phyloP scores from a whole-genome alignment of 768 basidiomycete genomes.

The Sarcodon sp. region DNA sequence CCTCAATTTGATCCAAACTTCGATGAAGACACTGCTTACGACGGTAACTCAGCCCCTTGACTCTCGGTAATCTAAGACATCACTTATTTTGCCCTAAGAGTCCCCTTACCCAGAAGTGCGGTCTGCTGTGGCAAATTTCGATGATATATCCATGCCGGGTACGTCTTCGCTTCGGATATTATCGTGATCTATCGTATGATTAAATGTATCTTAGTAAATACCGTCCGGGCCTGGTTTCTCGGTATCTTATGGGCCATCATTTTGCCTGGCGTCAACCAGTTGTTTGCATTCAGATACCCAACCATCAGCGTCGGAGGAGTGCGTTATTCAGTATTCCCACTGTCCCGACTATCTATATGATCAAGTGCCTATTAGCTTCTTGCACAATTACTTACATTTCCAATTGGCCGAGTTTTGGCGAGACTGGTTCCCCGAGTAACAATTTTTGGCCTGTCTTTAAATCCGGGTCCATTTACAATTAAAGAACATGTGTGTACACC shows the following conservation, averaged over 20 bases:
- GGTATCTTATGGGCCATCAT: slow-evolving; percentile 61
- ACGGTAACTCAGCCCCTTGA: slow-evolving; percentile 6
- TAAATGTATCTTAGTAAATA: slow-evolving; percentile 37
- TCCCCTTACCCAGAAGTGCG: slow-evolving; percentile 81
- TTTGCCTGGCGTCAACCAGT: slow-evolving; percentile 29
- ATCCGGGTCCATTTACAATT: slow-evolving; percentile 67
- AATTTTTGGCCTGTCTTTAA: slow-evolving; percentile 48
- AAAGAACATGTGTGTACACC: slow-evolving; percentile 54
- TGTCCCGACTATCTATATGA: not conserved
- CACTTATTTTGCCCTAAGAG: slow-evolving; percentile 32
- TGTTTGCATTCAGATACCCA: slow-evolving; percentile 38
- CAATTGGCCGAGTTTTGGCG: slow-evolving; percentile 58
- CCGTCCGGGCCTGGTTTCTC: slow-evolving; percentile 58
- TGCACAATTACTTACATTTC: slow-evolving; percentile 61
- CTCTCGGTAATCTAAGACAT: not conserved
- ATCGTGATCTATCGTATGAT: slow-evolving; percentile 34
- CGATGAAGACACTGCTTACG: slow-evolving; percentile 12
- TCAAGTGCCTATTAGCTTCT: slow-evolving; percentile 29
- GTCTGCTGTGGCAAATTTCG: slow-evolving; percentile 62
- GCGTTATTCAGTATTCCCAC: slow-evolving; percentile 15
- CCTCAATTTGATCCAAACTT: slow-evolving; percentile 13
- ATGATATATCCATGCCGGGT: slow-evolving; percentile 49
- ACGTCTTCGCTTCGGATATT: slow-evolving; percentile 44
- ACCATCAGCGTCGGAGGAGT: slow-evolving; percentile 21
- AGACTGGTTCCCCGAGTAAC: slow-evolving; percentile 35